Conservation (phyloP, 345 rosid species). For the Nasturtium officinale region DNA sequence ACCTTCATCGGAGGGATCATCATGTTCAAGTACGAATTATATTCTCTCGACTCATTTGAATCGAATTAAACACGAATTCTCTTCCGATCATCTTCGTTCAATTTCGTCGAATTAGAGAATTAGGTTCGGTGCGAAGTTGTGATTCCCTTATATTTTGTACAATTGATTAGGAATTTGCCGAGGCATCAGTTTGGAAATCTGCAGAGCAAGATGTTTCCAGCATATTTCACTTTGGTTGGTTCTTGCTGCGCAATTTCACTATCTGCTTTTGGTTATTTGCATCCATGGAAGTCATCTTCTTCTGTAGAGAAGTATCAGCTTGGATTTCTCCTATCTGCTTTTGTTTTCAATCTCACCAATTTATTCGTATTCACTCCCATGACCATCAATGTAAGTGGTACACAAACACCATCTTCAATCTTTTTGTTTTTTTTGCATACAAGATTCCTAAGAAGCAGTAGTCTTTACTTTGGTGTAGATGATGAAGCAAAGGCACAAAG, state of each 20-base stretch:
- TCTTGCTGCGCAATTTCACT: conserved; percentile 72
- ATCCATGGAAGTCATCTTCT: conserved; percentile 90
- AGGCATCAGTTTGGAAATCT: conserved; percentile 94
- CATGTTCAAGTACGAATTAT: conserved; percentile 81
- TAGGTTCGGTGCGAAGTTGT: not conserved
- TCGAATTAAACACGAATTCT: not conserved
- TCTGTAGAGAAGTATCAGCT: conserved; percentile 81
- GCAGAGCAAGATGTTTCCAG: conserved; percentile 99
- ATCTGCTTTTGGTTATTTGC: conserved; percentile 76
- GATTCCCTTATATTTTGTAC: not conserved
- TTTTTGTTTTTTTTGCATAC: not conserved
- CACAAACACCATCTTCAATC: not conserved
- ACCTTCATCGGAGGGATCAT: conserved; percentile 99
- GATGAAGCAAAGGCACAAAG: conserved; percentile 98
- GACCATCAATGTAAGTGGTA: conserved; percentile 74
- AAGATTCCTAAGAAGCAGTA: not conserved
- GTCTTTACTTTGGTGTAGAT: conserved; percentile 49
- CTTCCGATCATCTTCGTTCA: not conserved
- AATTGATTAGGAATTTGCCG: conserved; percentile 66
- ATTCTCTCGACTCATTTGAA: not conserved
- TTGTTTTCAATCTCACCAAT: conserved; percentile 85
- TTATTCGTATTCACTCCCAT: conserved; percentile 88
- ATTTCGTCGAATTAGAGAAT: conserved; percentile 16
- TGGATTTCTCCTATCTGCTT: conserved; percentile 78
- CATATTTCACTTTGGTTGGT: conserved; percentile 80